phyloP scores from a whole-genome alignment of 441 rosid species.

The Populus hybrid region DNA sequence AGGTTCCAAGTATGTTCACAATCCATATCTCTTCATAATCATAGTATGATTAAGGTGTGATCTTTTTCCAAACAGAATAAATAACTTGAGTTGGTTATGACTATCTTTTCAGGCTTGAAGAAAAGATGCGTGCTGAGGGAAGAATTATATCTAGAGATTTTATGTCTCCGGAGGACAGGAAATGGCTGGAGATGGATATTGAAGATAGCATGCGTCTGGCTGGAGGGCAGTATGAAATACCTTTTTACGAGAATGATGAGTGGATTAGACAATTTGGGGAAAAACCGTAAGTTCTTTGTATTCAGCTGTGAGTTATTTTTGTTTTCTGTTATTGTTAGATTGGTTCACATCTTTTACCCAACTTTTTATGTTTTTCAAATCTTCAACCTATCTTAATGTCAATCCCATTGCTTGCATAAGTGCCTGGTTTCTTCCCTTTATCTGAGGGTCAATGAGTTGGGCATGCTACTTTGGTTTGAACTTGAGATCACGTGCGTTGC shows the following conservation, averaged over 20 bases:
- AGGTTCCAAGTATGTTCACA: constrained; percentile 68
- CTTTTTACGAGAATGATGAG: constrained; percentile 69
- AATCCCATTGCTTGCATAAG: neutral
- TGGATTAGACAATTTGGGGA: constrained; percentile 69
- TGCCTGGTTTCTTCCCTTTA: neutral
- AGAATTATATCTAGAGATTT: constrained; percentile 68
- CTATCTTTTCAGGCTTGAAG: constrained; percentile 65
- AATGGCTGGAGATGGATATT: constrained; percentile 93
- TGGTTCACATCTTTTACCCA: neutral
- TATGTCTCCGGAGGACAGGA: constrained; percentile 79
- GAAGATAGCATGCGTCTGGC: constrained; percentile 65
- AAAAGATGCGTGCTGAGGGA: constrained; percentile 87
- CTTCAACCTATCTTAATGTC: neutral
- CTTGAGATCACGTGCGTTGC: neutral
- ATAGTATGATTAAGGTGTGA: constrained; percentile 4
- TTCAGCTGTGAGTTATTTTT: constrained; percentile 6
- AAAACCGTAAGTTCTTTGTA: constrained; percentile 60
- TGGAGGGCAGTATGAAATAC: constrained; percentile 51
- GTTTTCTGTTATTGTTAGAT: too few species aligned
- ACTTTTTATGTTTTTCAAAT: neutral
- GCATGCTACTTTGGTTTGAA: neutral
- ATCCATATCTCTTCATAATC: constrained; percentile 1
- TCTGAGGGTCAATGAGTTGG: neutral
- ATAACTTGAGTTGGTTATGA: constrained; percentile 14
- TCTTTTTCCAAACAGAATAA: constrained; percentile 13